Percentiles rank a stretch among this genome's conserved stretches.
These are phyloP conservation scores for Sporisorium exsertum DNA, from an alignment of 1,284 basidiomycete species.

Conservation along the genomic window DNA sequence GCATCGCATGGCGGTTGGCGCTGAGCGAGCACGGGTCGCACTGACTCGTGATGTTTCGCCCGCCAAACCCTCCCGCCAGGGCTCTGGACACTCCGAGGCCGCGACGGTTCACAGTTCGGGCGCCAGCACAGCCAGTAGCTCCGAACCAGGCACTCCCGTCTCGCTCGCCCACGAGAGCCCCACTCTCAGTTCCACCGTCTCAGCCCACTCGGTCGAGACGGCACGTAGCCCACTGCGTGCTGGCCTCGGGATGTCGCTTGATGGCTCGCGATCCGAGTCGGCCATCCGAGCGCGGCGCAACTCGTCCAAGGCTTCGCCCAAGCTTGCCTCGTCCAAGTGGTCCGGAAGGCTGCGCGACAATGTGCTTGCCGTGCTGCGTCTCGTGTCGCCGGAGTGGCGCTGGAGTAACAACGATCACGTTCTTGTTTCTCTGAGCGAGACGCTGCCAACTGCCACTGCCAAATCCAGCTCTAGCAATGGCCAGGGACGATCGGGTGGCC, in stretches of 20 bases:
- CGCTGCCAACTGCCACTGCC: slow-evolving; percentile 18
- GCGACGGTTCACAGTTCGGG: slow-evolving; percentile 44
- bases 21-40: slow-evolving; percentile 35
- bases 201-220: slow-evolving; percentile 32
- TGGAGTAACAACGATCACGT: slow-evolving; percentile 58
- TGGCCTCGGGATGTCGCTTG: slow-evolving; percentile 33
- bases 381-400: slow-evolving; percentile 55
- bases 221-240: slow-evolving; percentile 25
- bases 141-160: slow-evolving; percentile 61
- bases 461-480: slow-evolving; percentile 24
- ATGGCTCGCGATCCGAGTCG: slow-evolving; percentile 43
- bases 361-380: slow-evolving; percentile 48
- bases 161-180: slow-evolving; percentile 36
- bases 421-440: slow-evolving; percentile 47
- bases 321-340: slow-evolving; percentile 33
- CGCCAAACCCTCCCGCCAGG: slow-evolving; percentile 33
- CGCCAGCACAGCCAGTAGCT: slow-evolving; percentile 55
- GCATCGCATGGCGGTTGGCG: slow-evolving; percentile 52
- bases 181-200: slow-evolving; percentile 32
- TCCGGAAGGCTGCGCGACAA: slow-evolving; percentile 45
- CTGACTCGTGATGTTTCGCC: slow-evolving; percentile 14
- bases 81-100: slow-evolving; percentile 30
- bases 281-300: slow-evolving; percentile 26
- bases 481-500: slow-evolving; percentile 25
- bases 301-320: slow-evolving; percentile 36